A percentile compares a stretch with the other conserved stretches of the same genome.
phyloP scores from a whole-genome alignment of 805 yeast genomes.

The Saturnispora ahearnii region DNA sequence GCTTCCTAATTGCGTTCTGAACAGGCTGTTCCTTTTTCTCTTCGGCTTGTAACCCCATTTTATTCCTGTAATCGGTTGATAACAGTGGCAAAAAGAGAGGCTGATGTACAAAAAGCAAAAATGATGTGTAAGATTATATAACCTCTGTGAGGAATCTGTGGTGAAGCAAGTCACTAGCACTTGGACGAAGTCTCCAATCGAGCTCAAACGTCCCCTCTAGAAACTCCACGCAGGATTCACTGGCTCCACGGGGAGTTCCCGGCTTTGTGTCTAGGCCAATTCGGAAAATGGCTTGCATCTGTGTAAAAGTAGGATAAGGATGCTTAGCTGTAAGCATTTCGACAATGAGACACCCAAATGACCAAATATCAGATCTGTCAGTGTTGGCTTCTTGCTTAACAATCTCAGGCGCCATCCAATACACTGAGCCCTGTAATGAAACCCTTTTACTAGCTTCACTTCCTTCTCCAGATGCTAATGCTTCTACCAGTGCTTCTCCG shows the following conservation, averaged over 20 bases:
- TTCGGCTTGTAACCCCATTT: not conserved
- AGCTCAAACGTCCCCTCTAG: slow-evolving; percentile 59
- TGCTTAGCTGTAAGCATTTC: slow-evolving; percentile 96
- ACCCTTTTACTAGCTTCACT: slow-evolving; percentile 51
- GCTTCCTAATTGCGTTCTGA: not conserved
- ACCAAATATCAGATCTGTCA: slow-evolving; percentile 93
- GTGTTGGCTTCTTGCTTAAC: slow-evolving; percentile 90
- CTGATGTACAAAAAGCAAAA: not conserved
- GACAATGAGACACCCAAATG: slow-evolving; percentile 86
- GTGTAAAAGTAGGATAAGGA: slow-evolving; percentile 91
- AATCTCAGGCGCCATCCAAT: slow-evolving; percentile 99
- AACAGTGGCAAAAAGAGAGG: not conserved
- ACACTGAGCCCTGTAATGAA: slow-evolving; percentile 88
- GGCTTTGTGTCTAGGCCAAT: slow-evolving; percentile 85
- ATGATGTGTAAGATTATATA: not conserved
- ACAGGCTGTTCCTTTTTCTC: not conserved
- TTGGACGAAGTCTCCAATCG: slow-evolving; percentile 65
- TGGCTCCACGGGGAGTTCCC: slow-evolving; percentile 63
- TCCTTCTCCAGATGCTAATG: slow-evolving; percentile 23
- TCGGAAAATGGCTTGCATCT: slow-evolving; percentile 94
- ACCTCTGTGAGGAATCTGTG: slow-evolving; percentile 3
- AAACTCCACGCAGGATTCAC: slow-evolving; percentile 61
- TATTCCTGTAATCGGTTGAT: not conserved
- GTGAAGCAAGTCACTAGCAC: slow-evolving; percentile 16
- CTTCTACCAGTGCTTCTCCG: slow-evolving; percentile 9